These are phyloP conservation scores for Sophora flavescens DNA, from an alignment of 306 rosid species.

Conservation along the genomic window DNA sequence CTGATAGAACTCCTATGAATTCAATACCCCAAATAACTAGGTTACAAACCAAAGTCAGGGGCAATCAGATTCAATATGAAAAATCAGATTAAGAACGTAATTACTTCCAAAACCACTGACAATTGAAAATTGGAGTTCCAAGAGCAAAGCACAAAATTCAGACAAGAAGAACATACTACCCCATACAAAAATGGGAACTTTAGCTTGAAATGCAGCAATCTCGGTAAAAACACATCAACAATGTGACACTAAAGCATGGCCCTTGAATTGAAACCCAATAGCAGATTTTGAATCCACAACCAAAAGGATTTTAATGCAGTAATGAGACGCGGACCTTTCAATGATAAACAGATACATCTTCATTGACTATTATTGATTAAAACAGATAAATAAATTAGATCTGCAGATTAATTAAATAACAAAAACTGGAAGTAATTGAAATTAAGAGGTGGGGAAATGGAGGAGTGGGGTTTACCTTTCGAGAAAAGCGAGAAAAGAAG, in stretches of 20 bases:
- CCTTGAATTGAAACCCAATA: slow-evolving; percentile 37
- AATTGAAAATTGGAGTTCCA: slow-evolving; percentile 10
- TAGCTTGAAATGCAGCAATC: slow-evolving; percentile 35
- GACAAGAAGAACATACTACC: not conserved
- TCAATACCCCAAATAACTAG: too few relatives aligned
- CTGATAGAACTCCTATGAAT: too few relatives aligned
- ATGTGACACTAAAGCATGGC: slow-evolving; percentile 23
- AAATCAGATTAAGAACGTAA: not conserved
- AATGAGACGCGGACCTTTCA: slow-evolving; percentile 21
- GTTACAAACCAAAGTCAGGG: not conserved
- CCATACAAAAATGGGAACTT: not conserved
- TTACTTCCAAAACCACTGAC: slow-evolving; percentile 14
- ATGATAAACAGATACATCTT: slow-evolving; percentile 30
- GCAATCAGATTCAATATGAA: slow-evolving; percentile 15
- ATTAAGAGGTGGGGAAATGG: not conserved
- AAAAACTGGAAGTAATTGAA: slow-evolving; percentile 13
- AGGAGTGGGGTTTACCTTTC: slow-evolving; percentile 51
- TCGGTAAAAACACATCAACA: slow-evolving; percentile 33
- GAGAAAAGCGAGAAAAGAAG: slow-evolving; percentile 34
- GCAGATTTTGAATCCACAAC: slow-evolving; percentile 35
- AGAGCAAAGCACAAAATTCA: slow-evolving; percentile 24
- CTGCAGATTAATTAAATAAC: slow-evolving; percentile 27
- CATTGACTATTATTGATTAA: slow-evolving; percentile 32
- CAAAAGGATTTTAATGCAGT: slow-evolving; percentile 21
- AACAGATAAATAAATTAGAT: slow-evolving; percentile 36